Conservation (phyloP, 2,329 filamentous ascomycete species). For the Zymoseptoria ardabiliae region DNA sequence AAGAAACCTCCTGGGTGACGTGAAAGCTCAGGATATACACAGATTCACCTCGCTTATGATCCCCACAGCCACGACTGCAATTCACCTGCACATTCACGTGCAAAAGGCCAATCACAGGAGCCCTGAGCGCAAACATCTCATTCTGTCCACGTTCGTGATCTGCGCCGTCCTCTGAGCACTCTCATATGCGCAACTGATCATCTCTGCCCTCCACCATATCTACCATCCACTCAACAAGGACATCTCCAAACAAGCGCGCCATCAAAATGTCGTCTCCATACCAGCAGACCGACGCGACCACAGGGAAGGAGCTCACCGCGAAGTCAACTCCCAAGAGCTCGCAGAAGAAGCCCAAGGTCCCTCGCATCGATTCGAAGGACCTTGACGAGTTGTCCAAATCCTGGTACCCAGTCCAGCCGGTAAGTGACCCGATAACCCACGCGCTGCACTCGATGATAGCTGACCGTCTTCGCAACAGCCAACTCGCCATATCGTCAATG, state of each 20-base stretch:
- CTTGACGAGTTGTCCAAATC: not conserved
- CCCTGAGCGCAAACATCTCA: not conserved
- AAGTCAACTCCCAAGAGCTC: not conserved
- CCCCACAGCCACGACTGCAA: not conserved
- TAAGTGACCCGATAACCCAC: not conserved
- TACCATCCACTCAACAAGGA: not conserved
- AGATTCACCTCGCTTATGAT: not conserved
- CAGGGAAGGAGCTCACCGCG: not conserved
- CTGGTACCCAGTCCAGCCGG: not conserved
- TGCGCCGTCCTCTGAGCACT: not conserved
- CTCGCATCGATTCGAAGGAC: not conserved
- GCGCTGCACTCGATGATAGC: not conserved
- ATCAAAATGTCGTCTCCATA: not conserved
- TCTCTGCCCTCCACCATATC: not conserved
- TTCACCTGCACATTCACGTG: not conserved
- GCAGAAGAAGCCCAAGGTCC: not conserved
- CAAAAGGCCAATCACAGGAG: not conserved
- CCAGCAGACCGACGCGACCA: not conserved
- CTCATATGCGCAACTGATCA: not conserved
- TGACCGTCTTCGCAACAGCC: not conserved
- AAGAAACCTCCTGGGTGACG: not conserved
- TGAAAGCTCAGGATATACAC: not conserved
- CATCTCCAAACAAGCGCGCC: not conserved
- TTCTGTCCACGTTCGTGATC: not conserved
- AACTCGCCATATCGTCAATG: not conserved